Percentiles rank a stretch among this genome's conserved stretches.
Conservation (phyloP, 2,329 filamentous ascomycete species). For the Nemania serpens region DNA sequence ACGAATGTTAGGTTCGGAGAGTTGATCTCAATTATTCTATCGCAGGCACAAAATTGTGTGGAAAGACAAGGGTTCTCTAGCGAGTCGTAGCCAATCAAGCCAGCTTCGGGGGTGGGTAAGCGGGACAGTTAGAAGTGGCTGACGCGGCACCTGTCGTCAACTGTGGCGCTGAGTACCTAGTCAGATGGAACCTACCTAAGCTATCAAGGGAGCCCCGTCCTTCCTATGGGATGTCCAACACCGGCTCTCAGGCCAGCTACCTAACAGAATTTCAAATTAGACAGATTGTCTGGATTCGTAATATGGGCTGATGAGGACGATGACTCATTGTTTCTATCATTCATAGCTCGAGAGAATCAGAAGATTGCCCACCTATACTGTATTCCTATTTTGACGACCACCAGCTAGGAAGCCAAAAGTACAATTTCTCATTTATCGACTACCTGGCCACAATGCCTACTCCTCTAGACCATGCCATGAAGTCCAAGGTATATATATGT, state of each 20-base stretch:
- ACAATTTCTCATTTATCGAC: background rate
- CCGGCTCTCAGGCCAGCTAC: too few species aligned
- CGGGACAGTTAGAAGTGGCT: constrained; percentile 30
- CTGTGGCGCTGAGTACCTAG: background rate
- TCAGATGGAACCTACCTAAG: background rate
- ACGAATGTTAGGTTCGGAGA: constrained; percentile 26
- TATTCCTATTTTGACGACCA: background rate
- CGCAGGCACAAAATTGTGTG: constrained; percentile 40
- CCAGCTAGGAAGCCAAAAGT: background rate
- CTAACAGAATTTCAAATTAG: too few species aligned
- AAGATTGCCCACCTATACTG: background rate
- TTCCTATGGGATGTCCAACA: too few species aligned
- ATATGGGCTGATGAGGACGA: background rate
- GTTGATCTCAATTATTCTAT: constrained; percentile 32
- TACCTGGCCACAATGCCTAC: constrained; percentile 63
- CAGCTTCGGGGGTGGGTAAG: background rate
- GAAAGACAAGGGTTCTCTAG: constrained; percentile 30
- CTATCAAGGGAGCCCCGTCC: too few species aligned
- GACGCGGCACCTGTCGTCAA: constrained; percentile 14
- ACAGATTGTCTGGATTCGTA: constrained; percentile 32
- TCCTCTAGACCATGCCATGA: constrained; percentile 68
- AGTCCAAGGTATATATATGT: constrained; percentile 64
- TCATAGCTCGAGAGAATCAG: background rate
- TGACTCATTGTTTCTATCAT: constrained; percentile 22
- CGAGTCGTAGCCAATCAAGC: constrained; percentile 25